Base-by-base conservation (phyloP, 1,139 yeast species). In the Kodamaea arcana region DNA sequence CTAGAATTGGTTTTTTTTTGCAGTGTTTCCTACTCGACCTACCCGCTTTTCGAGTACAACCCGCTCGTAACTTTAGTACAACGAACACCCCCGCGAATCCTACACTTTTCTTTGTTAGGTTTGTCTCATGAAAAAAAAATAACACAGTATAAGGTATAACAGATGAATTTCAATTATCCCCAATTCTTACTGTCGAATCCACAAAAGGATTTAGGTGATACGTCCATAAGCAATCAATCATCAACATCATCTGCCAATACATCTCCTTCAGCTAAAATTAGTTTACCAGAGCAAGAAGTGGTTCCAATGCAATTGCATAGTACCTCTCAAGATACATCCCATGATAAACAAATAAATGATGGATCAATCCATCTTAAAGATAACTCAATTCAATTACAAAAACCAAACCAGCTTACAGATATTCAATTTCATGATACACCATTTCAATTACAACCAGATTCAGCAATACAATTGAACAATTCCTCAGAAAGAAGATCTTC, bases 111-210 rank as follows among this genome's bases (percentile, higher is more conserved):
- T n/a, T n/a, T n/a, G n/a, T n/a, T n/a, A n/a, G n/a, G n/a, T n/a
- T n/a, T n/a, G n/a, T n/a, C n/a, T n/a, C n/a, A n/a, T n/a, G n/a
- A n/a, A 18, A 18, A 18, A 18, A 18, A 18, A 18, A 18, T 7
- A 18, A 18, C 22, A 18, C 22, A 18, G n/a, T n/a, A n/a, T 18
- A 18, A 6, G 9, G 8, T 7, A 24, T n/a, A n/a, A 24, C 15
- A 14, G 15, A 62, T 62, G 67, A 58, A 52, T 47, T 58, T 65
- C 51, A 61, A 62, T 36, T 62, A 64, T 46, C 69, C 69, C 29
- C 68, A 65, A 36, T 65, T 65, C 45, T 52, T 65, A 40, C 52
- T 30, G 39, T 30, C 41, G 24, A 30, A 33, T 20, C 31, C 25
- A 8, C 26, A 17, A 13, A 26, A 20, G 20, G 30, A 15, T 27